Base-by-base conservation (phyloP, 257 asterid species). In the Mitragyna speciosa region DNA sequence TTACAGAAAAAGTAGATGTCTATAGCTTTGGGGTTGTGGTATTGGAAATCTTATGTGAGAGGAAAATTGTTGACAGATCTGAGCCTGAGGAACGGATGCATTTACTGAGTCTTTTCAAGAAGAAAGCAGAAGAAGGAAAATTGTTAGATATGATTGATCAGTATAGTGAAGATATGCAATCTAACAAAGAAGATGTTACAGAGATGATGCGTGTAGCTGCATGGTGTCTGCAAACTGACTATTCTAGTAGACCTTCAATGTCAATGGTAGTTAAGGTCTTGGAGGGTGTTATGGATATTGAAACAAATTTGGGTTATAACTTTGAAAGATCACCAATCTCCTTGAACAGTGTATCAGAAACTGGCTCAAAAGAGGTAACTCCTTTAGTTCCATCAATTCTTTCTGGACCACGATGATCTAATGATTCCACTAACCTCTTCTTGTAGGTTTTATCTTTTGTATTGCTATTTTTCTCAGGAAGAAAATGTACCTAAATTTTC, bases 181-280 rank as follows among this genome's bases (percentile, higher is more conserved):
- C 16, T 12, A 36, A 80, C 9, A 39, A 14, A n/a, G 68, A 39
- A 41, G 83, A 79, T 69, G 70, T 78, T 41, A 66, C 3, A 3
- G 31, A 70, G 48, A 69, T 73, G 75, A 73, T 85, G 80, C 39
- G 26, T 20, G 5, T 76, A 1, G 82, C 81, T 17, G 82, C 78
- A 20, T 85, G 84, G 86, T 85, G 86, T 70, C 79, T 85, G 12
- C 83, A 82, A 12, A 41, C 75, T 0, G 80, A 81, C 20, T 71
- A 51, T 36, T 8, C 31, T 1, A 84, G 41, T 63, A 85, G 86
- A 80, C 88, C 84, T 7, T 76, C 86, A 16, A 85, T 85, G 83
- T 76, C 84, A 19, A 24, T n/a, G 26, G 84, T 85, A 28, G 68
- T 85, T 12, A 85, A 56, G 75, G 86, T 71, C 11, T 47, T 85